Base-by-base conservation (phyloP, 2,329 filamentous ascomycete species). In the Rutstroemia sp. region DNA sequence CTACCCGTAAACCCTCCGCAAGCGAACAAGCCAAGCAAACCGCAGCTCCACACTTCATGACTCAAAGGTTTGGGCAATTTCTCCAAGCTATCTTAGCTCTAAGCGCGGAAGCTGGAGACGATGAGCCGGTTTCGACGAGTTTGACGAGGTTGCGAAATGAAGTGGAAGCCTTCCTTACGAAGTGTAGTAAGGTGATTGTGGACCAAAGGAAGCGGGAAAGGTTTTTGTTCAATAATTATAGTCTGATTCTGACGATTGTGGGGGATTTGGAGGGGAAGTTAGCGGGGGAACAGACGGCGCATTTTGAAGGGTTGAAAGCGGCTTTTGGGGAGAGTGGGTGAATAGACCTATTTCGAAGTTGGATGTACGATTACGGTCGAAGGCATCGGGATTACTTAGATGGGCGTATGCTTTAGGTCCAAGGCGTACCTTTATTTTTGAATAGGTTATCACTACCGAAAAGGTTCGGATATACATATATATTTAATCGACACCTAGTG, bases 161-260 rank as follows among this genome's bases (percentile, higher is more conserved):
- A 68, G 87, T 92, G 44, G 91, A 97, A 71, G 81, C 82, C 0
- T 94, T 96, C 63, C 72, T 99, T 59, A 81, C 82, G 5, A 90
- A 88, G 68, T 77, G 92, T 58, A 88, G 88, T 67, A 87, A 89
- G 63, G 76, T 77, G 0, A 89, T 92, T 60, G 84, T 82, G 19
- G 92, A 96, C 66, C 79, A 82, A 61, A 82, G 89, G 68, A 95
- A 95, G 73, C 79, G 87, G 63, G 87, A 92, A 63, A 78, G 94
- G 46, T 97, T 97, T 68, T 72, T 99, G 66, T 94, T 88, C 69
- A 99, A 97, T 70, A 99, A 99, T 71, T 97, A 95, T 72, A 95
- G 89, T 54, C 77, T 99, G 61, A 82, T 99, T n/a, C 77, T 90
- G 65, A 96, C 94, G 10, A 96, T 99, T 60, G 88, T 99, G 61